A percentile compares a stretch with the other conserved stretches of the same genome.
Conservation (phyloP, 2,329 filamentous ascomycete genomes). For the Alternaria dauci region DNA sequence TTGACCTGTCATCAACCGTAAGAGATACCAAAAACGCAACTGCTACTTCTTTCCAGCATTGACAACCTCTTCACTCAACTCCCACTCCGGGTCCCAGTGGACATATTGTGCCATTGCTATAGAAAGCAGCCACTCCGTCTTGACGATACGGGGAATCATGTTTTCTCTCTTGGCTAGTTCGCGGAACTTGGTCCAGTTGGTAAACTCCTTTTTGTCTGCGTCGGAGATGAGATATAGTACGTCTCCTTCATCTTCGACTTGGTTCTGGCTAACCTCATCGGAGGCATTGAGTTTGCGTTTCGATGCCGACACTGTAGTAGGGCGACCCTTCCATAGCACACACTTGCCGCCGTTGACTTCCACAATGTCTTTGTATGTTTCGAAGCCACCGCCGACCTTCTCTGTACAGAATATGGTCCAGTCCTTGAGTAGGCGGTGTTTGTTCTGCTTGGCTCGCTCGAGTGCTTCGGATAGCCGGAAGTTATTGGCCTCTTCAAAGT, state of each 20-base stretch:
- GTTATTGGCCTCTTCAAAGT: slow-evolving; percentile 74
- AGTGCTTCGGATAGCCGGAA: slow-evolving; percentile 75
- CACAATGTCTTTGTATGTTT: slow-evolving; percentile 86
- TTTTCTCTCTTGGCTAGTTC: slow-evolving; percentile 80
- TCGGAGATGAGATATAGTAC: slow-evolving; percentile 82
- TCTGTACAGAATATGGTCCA: slow-evolving; percentile 86
- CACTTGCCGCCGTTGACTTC: slow-evolving; percentile 88
- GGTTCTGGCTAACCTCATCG: slow-evolving; percentile 60
- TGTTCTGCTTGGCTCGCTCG: slow-evolving; percentile 75
- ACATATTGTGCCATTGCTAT: slow-evolving; percentile 88
- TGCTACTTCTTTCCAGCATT: slow-evolving; percentile 30
- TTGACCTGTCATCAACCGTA: slow-evolving; percentile 17
- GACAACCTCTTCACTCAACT: slow-evolving; percentile 44
- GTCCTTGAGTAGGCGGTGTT: slow-evolving; percentile 75
- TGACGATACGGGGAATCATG: slow-evolving; percentile 82
- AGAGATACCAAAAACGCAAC: not conserved
- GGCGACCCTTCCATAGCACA: slow-evolving; percentile 76
- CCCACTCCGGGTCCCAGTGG: slow-evolving; percentile 47
- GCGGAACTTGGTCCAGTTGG: slow-evolving; percentile 81
- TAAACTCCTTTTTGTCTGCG: slow-evolving; percentile 69
- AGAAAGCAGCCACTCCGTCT: slow-evolving; percentile 87
- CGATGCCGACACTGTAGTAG: slow-evolving; percentile 67
- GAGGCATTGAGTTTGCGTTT: slow-evolving; percentile 45
- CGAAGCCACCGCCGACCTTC: slow-evolving; percentile 79
- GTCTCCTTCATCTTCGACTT: slow-evolving; percentile 66